phyloP scores from a whole-genome alignment of 179 eudicot genomes.

The Corrigiola litoralis region DNA sequence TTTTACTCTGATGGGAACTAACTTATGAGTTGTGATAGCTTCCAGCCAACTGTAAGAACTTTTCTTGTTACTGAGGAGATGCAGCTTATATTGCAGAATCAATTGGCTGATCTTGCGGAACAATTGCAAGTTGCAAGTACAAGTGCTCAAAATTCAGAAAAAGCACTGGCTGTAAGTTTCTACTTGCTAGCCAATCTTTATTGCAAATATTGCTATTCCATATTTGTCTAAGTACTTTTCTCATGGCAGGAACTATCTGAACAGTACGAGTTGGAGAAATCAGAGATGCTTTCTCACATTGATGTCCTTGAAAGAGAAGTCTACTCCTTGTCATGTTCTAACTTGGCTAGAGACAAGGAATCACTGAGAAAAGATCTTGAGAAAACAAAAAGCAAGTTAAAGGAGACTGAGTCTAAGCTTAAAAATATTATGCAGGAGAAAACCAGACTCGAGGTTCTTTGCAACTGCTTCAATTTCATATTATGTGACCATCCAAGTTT shows the following conservation, averaged over 20 bases:
- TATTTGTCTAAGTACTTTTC: slow-evolving; percentile 1
- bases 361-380: slow-evolving; percentile 85
- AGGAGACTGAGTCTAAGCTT: slow-evolving; percentile 79
- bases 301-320: slow-evolving; percentile 57
- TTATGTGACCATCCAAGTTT: not conserved
- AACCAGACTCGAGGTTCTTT: slow-evolving; percentile 86
- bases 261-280: slow-evolving; percentile 50
- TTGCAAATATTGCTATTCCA: slow-evolving; percentile 6
- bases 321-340: slow-evolving; percentile 57
- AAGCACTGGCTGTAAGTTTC: slow-evolving; percentile 45
- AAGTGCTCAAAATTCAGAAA: slow-evolving; percentile 44
- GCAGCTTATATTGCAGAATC: slow-evolving; percentile 52
- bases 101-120: slow-evolving; percentile 43
- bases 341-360: slow-evolving; percentile 81
- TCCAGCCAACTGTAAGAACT: slow-evolving; percentile 17
- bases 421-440: slow-evolving; percentile 87
- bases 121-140: slow-evolving; percentile 36
- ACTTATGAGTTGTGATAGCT: slow-evolving; percentile 8
- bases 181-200: slow-evolving; percentile 9
- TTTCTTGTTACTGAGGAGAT: slow-evolving; percentile 19
- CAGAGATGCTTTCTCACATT: slow-evolving; percentile 54
- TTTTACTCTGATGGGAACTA: not conserved
- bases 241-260: slow-evolving; percentile 57
- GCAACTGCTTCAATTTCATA: slow-evolving; percentile 8
- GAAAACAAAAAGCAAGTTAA: slow-evolving; percentile 73